These are phyloP conservation scores for Hyphochytrium catenoides DNA, from an alignment of 352 stramenopile genomes.

Conservation along the genomic window DNA sequence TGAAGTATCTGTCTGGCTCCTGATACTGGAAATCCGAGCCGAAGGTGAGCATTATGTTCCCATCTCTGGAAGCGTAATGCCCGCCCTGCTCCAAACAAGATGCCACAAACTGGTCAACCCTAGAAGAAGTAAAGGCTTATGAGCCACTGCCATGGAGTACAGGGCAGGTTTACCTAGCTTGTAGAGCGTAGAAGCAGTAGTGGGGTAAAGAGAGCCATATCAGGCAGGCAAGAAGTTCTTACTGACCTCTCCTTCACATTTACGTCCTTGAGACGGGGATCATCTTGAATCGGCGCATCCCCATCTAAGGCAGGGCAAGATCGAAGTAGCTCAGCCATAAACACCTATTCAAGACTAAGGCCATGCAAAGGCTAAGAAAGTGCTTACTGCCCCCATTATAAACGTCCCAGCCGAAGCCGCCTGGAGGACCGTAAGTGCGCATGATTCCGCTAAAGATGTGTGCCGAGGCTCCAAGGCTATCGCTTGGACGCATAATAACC, in stretches of 20 bases:
- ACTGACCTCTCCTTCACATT: slow-evolving; percentile 58
- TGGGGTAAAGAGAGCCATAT: no score
- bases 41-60: slow-evolving; percentile 69
- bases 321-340: slow-evolving; percentile 37
- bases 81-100: slow-evolving; percentile 30
- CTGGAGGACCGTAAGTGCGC: slow-evolving; percentile 42
- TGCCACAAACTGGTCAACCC: slow-evolving; percentile 64
- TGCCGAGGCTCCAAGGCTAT: no score
- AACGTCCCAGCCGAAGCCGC: slow-evolving; percentile 25
- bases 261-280: slow-evolving; percentile 53
- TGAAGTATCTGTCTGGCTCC: slow-evolving; percentile 63
- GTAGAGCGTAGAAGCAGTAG: no score
- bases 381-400: slow-evolving; percentile 9
- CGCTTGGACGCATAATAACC: no score
- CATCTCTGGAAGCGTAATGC: slow-evolving; percentile 25
- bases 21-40: slow-evolving; percentile 83
- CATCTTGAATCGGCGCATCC: slow-evolving; percentile 56
- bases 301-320: slow-evolving; percentile 23
- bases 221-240: no score
- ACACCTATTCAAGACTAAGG: slow-evolving; percentile 30
- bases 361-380: slow-evolving; percentile 15
- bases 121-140: no score
- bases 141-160: no score
- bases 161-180: no score
- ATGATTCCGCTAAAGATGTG: slow-evolving; percentile 68